Percentiles rank a stretch among this genome's conserved stretches.
phyloP scores from a whole-genome alignment of 768 basidiomycete species.

The Nidularia pulvinata region DNA sequence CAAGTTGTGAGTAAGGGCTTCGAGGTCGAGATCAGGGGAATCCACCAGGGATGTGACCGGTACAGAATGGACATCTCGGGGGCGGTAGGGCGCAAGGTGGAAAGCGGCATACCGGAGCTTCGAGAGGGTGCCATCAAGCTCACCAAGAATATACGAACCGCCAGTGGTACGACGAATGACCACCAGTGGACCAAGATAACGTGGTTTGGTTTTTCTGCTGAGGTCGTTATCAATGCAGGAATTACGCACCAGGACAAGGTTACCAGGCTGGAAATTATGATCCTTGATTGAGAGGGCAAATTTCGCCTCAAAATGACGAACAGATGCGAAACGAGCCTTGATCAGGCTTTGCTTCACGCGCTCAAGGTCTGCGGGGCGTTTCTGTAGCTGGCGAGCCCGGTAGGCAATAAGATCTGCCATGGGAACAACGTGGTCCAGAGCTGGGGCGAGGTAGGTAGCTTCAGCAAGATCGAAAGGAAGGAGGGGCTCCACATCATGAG shows the following conservation, averaged over 20 bases:
- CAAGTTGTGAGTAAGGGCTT: too few relatives aligned
- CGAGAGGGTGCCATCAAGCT: conserved; percentile 25
- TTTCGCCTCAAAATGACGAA: conserved; percentile 18
- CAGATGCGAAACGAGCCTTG: conserved; percentile 11
- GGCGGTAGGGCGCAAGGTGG: conserved; percentile 19
- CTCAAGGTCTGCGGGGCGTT: conserved; percentile 14
- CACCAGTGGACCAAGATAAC: conserved; percentile 35
- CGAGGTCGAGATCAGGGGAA: too few relatives aligned
- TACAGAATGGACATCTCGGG: too few relatives aligned
- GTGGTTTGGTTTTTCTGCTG: conserved; percentile 22
- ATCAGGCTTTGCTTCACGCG: conserved; percentile 7
- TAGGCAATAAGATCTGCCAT: conserved; percentile 15
- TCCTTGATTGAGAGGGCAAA: conserved; percentile 10
- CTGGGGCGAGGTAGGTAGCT: conserved; percentile 9
- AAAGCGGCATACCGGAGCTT: conserved; percentile 18
- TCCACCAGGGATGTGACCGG: too few relatives aligned
- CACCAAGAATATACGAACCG: conserved; percentile 24
- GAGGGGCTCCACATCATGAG: conserved; percentile 27
- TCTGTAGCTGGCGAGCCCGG: conserved; percentile 18
- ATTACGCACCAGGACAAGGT: conserved; percentile 31
- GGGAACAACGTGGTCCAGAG: conserved; percentile 3
- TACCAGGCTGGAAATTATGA: conserved; percentile 20
- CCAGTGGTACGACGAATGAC: conserved; percentile 22
- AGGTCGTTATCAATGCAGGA: conserved; percentile 22
- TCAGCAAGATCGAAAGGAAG: conserved; percentile 24